Evolutionary conservation across 2,329 filamentous ascomycete species (phyloP).

Genomic region (Scleromitrula shiraiana): DNA sequence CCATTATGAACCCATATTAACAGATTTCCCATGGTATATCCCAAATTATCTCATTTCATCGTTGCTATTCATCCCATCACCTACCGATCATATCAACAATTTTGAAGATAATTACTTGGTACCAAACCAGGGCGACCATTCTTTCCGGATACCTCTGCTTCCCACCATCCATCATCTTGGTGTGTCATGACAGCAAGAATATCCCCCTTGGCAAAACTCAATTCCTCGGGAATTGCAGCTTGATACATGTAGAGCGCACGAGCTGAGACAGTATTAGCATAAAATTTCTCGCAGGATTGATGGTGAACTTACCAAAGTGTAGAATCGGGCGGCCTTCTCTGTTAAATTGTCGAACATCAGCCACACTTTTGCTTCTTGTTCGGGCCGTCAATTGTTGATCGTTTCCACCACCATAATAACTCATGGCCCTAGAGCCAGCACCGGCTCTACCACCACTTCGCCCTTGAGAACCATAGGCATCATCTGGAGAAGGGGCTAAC

Average conservation of each 20-base stretch:
- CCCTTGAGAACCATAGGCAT: constrained; percentile 50
- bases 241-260: constrained; percentile 91
- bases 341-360: constrained; percentile 74
- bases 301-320: constrained; percentile 73
- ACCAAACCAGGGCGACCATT: constrained; percentile 54
- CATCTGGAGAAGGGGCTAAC: constrained; percentile 46
- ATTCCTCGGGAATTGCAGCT: constrained; percentile 89
- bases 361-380: constrained; percentile 73
- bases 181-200: constrained; percentile 79
- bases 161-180: constrained; percentile 99
- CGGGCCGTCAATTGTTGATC: constrained; percentile 32
- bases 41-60: neutral
- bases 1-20: neutral
- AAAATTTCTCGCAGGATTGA: neutral
- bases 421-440: constrained; percentile 41
- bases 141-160: constrained; percentile 78
- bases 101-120: constrained; percentile 56
- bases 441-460: constrained; percentile 42
- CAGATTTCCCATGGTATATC: constrained; percentile 1
- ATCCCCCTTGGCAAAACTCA: constrained; percentile 89
- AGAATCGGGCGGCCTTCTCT: constrained; percentile 80
- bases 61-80: neutral
- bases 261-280: constrained; percentile 45
- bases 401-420: constrained; percentile 40
- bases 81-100: constrained; percentile 22